Percentiles rank a stretch among this genome's conserved stretches.
These are phyloP conservation scores for Glebionis coronaria DNA, from an alignment of 129 eudicot genomes.

Conservation along the genomic window DNA sequence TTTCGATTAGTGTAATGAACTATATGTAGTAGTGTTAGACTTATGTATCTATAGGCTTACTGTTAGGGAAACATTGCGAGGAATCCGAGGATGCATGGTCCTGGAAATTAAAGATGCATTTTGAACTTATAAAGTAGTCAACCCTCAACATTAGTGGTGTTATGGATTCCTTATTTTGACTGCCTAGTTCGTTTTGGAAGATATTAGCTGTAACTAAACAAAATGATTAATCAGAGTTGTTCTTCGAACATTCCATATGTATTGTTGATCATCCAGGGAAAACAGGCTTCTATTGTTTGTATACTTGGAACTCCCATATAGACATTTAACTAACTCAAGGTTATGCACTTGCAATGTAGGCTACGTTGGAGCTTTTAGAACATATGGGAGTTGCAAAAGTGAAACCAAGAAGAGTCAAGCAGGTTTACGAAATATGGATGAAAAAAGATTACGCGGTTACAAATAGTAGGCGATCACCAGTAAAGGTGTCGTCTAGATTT, in stretches of 20 bases:
- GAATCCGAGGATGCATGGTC: too few relatives aligned
- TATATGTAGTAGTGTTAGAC: too few relatives aligned
- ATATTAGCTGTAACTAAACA: background rate
- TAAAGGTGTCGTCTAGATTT: conserved; percentile 37
- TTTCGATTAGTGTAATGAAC: too few relatives aligned
- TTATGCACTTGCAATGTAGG: conserved; percentile 30
- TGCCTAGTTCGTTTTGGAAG: too few relatives aligned
- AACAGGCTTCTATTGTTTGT: background rate
- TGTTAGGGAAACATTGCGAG: too few relatives aligned
- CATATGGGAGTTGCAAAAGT: conserved; percentile 31
- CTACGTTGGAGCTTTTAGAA: conserved; percentile 24
- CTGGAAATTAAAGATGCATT: too few relatives aligned
- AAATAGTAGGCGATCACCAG: conserved; percentile 21
- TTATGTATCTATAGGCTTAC: too few relatives aligned
- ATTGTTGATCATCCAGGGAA: background rate
- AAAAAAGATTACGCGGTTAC: conserved; percentile 44
- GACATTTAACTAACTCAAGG: background rate
- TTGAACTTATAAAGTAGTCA: too few relatives aligned
- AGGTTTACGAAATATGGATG: conserved; percentile 62
- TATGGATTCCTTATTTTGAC: too few relatives aligned
- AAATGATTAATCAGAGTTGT: too few relatives aligned
- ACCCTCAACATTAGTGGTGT: too few relatives aligned
- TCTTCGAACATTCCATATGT: too few relatives aligned
- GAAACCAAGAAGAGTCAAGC: conserved; percentile 32
- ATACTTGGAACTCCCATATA: background rate